Evolutionary conservation across 2,329 filamentous ascomycete species (phyloP), one percentile per base, ranked within the genome.

Genomic region (Ophiostoma sp.): DNA sequence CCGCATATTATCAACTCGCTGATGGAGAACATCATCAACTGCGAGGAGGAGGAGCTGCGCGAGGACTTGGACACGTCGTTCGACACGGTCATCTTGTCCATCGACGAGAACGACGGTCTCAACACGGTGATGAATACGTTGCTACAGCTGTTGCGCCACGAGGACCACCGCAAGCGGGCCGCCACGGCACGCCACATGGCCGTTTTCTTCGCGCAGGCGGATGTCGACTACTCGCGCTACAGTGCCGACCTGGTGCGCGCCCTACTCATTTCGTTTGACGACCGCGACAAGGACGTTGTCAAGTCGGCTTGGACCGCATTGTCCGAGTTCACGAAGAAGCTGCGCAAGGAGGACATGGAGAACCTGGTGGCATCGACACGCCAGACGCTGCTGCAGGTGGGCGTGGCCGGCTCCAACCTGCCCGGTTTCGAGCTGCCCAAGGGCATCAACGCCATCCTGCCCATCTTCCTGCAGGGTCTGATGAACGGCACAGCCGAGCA

Each of bases 321-420:
- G 74, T 94, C 85, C 78, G 93, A 93, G 73, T 92, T 99, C 78
- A 98, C 95, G 63, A 95, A 95, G 81, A 92, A 90, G 78, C 88
- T 99, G 75, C 92, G 91, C 80, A 99, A 99, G 82, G 97, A 99
- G 80, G 95, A 98, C 83, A 98, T 99, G 96, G 97, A 99, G 80
- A 90, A 92, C 0, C 87, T 99, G 63, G 94, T 97, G 22, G 85
- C 90, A 71, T 96, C 95, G 0, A 97, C 95, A 1, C 88, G 95
- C 74, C 93, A 97, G 81, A 91, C 93, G 1, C 87, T 99, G 72
- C 91, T 93, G 77, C 93, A 95, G 79, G 93, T 98, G 64, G 96
- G 97, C 78, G 93, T 97, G 61, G 85, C 94, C 57, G 96, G 96
- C 36, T 88, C 91, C 55, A 91, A 95, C 79, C 86, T 99, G 64